Percentiles rank a stretch among this genome's conserved stretches.
These are phyloP conservation scores for Protoeuglena noctilucae DNA, from an alignment of 139 green algal genomes.

Conservation along the genomic window DNA sequence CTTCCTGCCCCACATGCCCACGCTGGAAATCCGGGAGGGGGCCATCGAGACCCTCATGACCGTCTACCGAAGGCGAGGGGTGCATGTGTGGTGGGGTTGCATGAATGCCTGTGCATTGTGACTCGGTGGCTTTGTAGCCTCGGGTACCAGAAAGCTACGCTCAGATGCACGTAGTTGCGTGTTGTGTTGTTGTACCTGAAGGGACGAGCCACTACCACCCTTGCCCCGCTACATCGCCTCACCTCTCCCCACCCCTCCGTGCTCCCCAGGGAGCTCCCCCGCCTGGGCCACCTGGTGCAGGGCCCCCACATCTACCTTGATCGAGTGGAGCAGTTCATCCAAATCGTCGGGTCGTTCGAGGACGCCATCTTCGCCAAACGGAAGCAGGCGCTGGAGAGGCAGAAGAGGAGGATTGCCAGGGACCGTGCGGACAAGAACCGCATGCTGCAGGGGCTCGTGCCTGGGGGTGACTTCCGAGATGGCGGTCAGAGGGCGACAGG, in stretches of 20 bases:
- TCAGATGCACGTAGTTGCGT: too few relatives aligned
- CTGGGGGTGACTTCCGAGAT: too few relatives aligned
- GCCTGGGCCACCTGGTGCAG: neutral
- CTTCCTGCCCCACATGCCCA: constrained; percentile 98
- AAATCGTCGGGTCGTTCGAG: constrained; percentile 56
- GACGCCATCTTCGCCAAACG: constrained; percentile 90
- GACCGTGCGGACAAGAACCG: too few relatives aligned
- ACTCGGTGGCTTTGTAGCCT: too few relatives aligned
- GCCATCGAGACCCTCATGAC: constrained; percentile 93
- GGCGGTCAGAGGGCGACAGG: too few relatives aligned
- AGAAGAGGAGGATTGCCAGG: constrained; percentile 22
- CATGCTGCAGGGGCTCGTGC: too few relatives aligned
- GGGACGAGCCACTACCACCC: too few relatives aligned
- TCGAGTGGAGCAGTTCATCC: constrained; percentile 82
- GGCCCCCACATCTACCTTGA: constrained; percentile 43
- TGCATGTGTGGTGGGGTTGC: constrained; percentile 69
- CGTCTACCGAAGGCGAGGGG: constrained; percentile 60
- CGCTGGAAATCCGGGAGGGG: constrained; percentile 87
- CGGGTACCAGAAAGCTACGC: constrained; percentile 1
- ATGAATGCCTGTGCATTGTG: constrained; percentile 64
- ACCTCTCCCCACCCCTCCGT: too few relatives aligned
- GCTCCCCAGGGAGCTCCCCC: neutral
- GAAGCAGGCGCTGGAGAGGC: constrained; percentile 44
- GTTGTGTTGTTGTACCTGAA: too few relatives aligned
- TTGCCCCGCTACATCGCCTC: too few relatives aligned